Percentiles rank a stretch among this genome's conserved stretches.
These are phyloP conservation scores for Balakata baccata DNA, from an alignment of 345 rosid species.

Conservation along the genomic window DNA sequence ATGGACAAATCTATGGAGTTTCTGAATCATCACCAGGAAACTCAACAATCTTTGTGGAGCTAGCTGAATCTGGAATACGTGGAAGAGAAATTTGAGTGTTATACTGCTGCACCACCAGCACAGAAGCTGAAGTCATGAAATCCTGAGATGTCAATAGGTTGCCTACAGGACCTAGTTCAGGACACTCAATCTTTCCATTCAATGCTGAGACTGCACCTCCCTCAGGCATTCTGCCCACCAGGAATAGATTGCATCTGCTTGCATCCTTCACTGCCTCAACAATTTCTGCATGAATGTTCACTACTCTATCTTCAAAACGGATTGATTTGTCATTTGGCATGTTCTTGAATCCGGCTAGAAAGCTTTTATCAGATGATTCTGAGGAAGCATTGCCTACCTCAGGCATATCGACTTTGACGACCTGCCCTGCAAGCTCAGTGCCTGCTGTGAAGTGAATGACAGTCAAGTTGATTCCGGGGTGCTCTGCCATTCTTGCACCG, in stretches of 20 bases:
- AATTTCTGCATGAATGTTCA: conserved; percentile 11
- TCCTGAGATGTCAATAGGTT: conserved; percentile 19
- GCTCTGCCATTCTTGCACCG: conserved; percentile 72
- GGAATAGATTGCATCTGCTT: conserved; percentile 18
- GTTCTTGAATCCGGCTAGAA: conserved; percentile 38
- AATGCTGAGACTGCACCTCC: conserved; percentile 37
- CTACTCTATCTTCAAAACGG: conserved; percentile 25
- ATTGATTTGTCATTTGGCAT: conserved; percentile 29
- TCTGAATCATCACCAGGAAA: conserved; percentile 20
- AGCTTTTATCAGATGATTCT: conserved; percentile 31
- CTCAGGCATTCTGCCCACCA: conserved; percentile 19
- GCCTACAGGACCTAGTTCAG: conserved; percentile 59
- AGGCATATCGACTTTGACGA: conserved; percentile 27
- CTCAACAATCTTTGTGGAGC: conserved; percentile 16
- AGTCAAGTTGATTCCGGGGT: conserved; percentile 61
- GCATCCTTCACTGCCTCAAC: conserved; percentile 10
- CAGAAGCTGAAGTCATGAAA: conserved; percentile 21
- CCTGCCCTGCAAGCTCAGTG: conserved; percentile 31
- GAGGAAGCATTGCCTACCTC: conserved; percentile 20
- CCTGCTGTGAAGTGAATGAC: conserved; percentile 46
- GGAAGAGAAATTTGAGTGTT: not conserved
- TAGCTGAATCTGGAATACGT: not conserved
- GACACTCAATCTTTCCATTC: conserved; percentile 37
- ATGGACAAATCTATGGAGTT: not conserved
- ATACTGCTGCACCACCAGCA: conserved; percentile 23